Evolutionary conservation across 2,329 filamentous ascomycete species (phyloP).

Genomic region (Colletotrichum sp.): DNA sequence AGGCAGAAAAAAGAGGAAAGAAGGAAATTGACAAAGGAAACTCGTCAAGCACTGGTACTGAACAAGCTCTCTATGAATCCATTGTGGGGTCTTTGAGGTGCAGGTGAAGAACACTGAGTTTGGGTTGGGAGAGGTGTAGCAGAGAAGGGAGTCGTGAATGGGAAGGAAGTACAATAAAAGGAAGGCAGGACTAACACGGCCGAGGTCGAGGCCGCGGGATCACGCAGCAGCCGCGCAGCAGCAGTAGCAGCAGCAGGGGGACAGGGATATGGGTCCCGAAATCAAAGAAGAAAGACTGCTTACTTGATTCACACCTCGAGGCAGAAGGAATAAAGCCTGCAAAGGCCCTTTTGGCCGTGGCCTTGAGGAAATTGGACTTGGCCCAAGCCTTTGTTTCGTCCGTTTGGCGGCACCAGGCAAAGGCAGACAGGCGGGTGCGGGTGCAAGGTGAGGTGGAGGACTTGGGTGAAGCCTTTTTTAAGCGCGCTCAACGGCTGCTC

Average conservation of each 20-base stretch:
- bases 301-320: constrained; percentile 19
- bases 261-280: not conserved
- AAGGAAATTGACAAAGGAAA: constrained; percentile 24
- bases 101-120: not conserved
- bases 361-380: constrained; percentile 16
- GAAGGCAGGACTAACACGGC: constrained; percentile 9
- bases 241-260: not conserved
- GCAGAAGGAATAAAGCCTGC: not conserved
- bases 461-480: constrained; percentile 10
- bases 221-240: constrained; percentile 8
- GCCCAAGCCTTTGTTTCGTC: constrained; percentile 8
- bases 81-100: constrained; percentile 8
- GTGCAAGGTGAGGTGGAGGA: not conserved
- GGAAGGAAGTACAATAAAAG: constrained; percentile 16
- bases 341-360: constrained; percentile 14
- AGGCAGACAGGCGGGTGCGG: not conserved
- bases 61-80: constrained; percentile 21
- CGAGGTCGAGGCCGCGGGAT: not conserved
- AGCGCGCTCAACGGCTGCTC: constrained; percentile 21
- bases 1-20: not conserved
- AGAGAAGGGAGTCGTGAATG: not conserved
- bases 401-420: constrained; percentile 12
- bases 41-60: constrained; percentile 14
- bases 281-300: constrained; percentile 3
- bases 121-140: not conserved